Base-by-base conservation (phyloP, 257 asterid species). In the Oldenlandia corymbosa region DNA sequence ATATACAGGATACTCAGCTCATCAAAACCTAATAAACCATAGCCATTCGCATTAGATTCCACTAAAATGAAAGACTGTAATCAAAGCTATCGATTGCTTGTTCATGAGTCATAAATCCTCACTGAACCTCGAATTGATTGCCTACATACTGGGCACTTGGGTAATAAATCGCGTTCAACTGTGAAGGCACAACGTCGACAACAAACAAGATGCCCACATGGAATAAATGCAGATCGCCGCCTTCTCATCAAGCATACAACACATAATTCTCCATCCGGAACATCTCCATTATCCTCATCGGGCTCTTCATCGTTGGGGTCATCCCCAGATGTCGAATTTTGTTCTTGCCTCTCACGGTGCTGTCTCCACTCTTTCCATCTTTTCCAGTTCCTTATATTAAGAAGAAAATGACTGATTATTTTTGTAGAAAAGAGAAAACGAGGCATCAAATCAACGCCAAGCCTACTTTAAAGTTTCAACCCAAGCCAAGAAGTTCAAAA, bases 131-230 rank as follows among this genome's bases (percentile, higher is more conserved):
- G 66, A 70, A 87, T 79, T 4, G 87, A 2, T 84, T 90, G 99
- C 83, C 97, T 81, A 77, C 99, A 93, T 0, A 90, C 78, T 4
- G 99, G 99, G 61, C 97, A 90, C 74, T 82, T 84, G 1, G 96
- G 96, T 20, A 85, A 59, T 52, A 26, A 49, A 45, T 85, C 96
- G 21, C 88, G 95, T 74, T 82, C 92, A 51, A 93, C 80, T 34
- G 83, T 74, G 66, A 79, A 78, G 48, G 96, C 97, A 61, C 97
- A 87, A 20, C 79, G 84, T 47, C 81, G 96, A 77, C 99, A 93
- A 68, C 97, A 93, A 67, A 84, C 96, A 26, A 81, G 78, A 73
- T 93, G 99, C 12, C 97, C 99, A 56, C 99, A 93, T 0, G 99
- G 99, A 59, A 89, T 62, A 51, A 93, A 93, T 58, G 96, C 99